Evolutionary conservation across 495 filamentous ascomycete species (phyloP).

Genomic region (Neurospora hispaniola): DNA sequence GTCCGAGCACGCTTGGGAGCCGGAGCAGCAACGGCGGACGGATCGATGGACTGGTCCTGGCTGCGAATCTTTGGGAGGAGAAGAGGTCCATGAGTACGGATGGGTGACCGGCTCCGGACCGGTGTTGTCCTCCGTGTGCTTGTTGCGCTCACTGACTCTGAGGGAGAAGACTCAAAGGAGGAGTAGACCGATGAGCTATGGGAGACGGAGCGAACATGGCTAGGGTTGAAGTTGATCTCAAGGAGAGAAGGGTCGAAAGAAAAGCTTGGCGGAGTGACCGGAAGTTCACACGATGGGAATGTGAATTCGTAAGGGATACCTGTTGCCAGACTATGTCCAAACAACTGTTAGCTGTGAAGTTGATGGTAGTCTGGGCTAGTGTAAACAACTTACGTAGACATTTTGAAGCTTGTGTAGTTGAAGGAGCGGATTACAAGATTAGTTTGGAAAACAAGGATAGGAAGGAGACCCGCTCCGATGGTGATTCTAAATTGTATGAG

Average conservation of each 20-base stretch:
- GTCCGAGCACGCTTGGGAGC: conserved; percentile 32
- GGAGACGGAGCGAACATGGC: conserved; percentile 42
- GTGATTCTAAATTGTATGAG: conserved; percentile 7
- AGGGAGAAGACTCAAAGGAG: conserved; percentile 64
- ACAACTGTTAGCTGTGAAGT: conserved; percentile 15
- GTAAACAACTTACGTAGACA: conserved; percentile 38
- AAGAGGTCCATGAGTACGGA: conserved; percentile 68
- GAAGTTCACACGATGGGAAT: conserved; percentile 34
- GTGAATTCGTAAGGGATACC: conserved; percentile 44
- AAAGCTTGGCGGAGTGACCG: conserved; percentile 39
- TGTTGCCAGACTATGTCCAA: conserved; percentile 33
- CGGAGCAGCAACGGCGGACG: conserved; percentile 15
- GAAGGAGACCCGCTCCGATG: conserved; percentile 34
- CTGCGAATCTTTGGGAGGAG: conserved; percentile 79
- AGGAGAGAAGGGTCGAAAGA: conserved; percentile 44
- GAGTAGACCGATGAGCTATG: conserved; percentile 40
- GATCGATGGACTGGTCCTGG: conserved; percentile 64
- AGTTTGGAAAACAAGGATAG: conserved; percentile 13
- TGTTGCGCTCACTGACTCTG: conserved; percentile 42
- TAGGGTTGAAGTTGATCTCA: conserved; percentile 35
- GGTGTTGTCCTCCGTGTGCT: conserved; percentile 66
- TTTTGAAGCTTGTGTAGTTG: conserved; percentile 24
- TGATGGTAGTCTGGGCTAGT: not conserved
- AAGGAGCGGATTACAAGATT: conserved; percentile 27
- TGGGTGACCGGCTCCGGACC: conserved; percentile 47